Evolutionary conservation across 495 filamentous ascomycete genomes (phyloP), one percentile per base, ranked within the genome.

Genomic region (Neurospora pannonica): DNA sequence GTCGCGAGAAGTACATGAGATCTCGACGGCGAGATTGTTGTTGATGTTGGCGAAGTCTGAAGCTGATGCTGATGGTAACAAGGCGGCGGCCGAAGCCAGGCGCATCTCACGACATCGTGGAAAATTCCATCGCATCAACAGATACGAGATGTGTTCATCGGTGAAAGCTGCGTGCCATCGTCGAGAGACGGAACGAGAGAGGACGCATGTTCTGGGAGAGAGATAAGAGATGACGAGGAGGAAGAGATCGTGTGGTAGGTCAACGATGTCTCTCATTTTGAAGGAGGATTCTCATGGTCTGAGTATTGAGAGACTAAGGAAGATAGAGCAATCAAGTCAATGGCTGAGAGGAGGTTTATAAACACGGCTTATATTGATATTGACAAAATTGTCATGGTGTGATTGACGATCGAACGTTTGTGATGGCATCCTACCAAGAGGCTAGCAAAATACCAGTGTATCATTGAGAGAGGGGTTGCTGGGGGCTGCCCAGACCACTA

Each of bases 91-190:
- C 2, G 77, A 74, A 38, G 81, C 77, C 28, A 80, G 79, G 9
- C 85, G 84, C 74, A 88, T 81, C 78, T 92, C 90, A 72, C 84
- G 82, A 42, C 86, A 89, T 69, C 82, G 82, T 13, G 89, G 85
- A 71, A 89, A 90, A 71, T 86, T 86, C 77, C 82, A 82, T 48
- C 84, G 84, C 77, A 90, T 75, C 21, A 89, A 78, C 11, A 82
- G 83, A 62, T 84, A 81, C 36, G 86, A 84, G 62, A 84, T 79
- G 48, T 78, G 78, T 11, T 85, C 80, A 75, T 85, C 84, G 70
- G 84, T 83, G 75, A 92, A 91, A 15, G 86, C 86, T 40, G 81
- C 77, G 48, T 85, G 78, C 89, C 90, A 92, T 15, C 79, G 75
- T 67, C 79, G 83, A 13, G 84, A 89, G 36, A 92, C 90, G 7